Percentiles rank a stretch among this genome's conserved stretches.
These are phyloP conservation scores for Kodamaea plutei DNA, from an alignment of 1,139 yeast species.

Conservation along the genomic window DNA sequence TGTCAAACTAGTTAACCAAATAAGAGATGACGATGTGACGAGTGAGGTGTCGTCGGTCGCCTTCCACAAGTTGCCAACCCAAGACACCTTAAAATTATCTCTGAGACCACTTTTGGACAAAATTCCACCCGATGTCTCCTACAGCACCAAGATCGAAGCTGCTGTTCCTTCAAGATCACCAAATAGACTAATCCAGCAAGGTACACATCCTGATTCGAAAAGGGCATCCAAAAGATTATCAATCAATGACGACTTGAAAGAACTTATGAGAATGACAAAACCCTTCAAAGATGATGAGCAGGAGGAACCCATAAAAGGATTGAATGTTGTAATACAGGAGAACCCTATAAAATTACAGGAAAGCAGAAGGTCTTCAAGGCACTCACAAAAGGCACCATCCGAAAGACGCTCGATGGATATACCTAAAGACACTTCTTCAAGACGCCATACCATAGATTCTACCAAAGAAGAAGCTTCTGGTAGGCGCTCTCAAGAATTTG, in stretches of 20 bases:
- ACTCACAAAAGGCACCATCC: no score
- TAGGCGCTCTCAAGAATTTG: no score
- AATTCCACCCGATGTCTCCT: constrained; percentile 13
- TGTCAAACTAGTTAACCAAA: constrained; percentile 8
- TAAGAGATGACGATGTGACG: constrained; percentile 6
- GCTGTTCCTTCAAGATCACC: constrained; percentile 42
- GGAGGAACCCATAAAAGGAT: background rate
- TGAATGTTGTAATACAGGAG: no score
- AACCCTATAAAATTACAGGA: no score
- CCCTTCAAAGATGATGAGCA: constrained; percentile 13
- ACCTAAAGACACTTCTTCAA: no score
- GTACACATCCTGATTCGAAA: background rate
- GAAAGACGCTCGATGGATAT: no score
- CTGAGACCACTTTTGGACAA: background rate
- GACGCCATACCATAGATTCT: no score
- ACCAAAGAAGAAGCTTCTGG: no score
- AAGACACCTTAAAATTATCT: constrained; percentile 4
- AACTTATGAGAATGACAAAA: constrained; percentile 38
- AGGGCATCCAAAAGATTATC: constrained; percentile 8
- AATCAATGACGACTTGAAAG: constrained; percentile 38
- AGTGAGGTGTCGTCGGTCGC: constrained; percentile 14
- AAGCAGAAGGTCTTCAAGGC: no score
- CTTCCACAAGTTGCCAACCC: constrained; percentile 18
- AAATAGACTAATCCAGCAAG: constrained; percentile 18
- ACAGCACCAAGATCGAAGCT: constrained; percentile 35